phyloP scores from a whole-genome alignment of 192 early-diverging fungal species.

The Thoreauomyces humboldtii region DNA sequence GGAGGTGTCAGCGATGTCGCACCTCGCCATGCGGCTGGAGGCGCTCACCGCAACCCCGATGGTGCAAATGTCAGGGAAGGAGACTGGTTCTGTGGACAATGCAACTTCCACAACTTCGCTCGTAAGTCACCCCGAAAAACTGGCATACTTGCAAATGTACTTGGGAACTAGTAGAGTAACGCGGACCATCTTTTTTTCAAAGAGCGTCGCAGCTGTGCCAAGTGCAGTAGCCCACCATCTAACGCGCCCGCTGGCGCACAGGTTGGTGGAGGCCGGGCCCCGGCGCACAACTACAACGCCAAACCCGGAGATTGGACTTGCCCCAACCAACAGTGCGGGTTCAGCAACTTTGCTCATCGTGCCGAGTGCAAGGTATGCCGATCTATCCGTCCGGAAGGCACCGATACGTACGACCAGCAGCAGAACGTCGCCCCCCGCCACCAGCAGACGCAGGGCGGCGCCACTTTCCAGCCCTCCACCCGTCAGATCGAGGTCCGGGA shows the following conservation, averaged over 20 bases:
- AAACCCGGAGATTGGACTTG: slow-evolving; percentile 57
- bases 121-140: too few relatives aligned
- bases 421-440: background rate
- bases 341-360: slow-evolving; percentile 70
- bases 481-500: slow-evolving; percentile 38
- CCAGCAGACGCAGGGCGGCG: background rate
- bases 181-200: too few relatives aligned
- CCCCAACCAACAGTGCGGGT: slow-evolving; percentile 55
- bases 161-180: too few relatives aligned
- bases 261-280: too few relatives aligned
- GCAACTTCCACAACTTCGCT: slow-evolving; percentile 69
- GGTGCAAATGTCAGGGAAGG: slow-evolving; percentile 50
- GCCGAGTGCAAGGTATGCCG: slow-evolving; percentile 57
- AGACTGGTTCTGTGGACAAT: slow-evolving; percentile 66
- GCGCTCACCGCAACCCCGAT: background rate
- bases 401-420: slow-evolving; percentile 3
- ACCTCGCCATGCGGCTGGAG: slow-evolving; percentile 18
- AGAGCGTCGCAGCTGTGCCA: slow-evolving; percentile 29
- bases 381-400: slow-evolving; percentile 33
- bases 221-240: too few relatives aligned
- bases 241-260: too few relatives aligned
- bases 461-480: background rate
- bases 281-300: background rate
- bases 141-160: too few relatives aligned
- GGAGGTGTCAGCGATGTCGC: too few relatives aligned